Percentiles rank a stretch among this genome's conserved stretches.
Conservation (phyloP, 345 rosid species). For the Xanthoceras sorbifolium region DNA sequence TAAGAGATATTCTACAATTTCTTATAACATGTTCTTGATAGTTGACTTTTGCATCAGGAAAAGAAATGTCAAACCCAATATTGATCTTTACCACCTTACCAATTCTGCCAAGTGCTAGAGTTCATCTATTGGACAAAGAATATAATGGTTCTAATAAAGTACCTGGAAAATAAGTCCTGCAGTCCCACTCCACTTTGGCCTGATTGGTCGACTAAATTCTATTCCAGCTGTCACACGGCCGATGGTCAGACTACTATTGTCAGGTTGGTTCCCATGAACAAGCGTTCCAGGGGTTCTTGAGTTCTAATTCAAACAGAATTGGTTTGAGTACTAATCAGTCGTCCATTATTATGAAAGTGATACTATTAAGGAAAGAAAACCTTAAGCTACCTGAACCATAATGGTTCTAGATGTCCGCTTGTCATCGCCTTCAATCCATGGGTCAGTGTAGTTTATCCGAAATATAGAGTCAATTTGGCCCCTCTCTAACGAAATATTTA, state of each 20-base stretch:
- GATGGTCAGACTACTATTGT: slow-evolving; percentile 66
- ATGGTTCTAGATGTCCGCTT: slow-evolving; percentile 88
- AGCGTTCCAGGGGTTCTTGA: slow-evolving; percentile 94
- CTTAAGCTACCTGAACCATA: slow-evolving; percentile 72
- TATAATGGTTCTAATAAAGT: neutral
- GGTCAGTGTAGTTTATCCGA: slow-evolving; percentile 91
- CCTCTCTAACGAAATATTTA: slow-evolving; percentile 85
- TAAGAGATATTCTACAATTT: neutral
- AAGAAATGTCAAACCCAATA: neutral
- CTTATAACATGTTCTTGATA: neutral
- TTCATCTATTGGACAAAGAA: neutral
- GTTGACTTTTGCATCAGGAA: neutral
- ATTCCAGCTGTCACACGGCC: slow-evolving; percentile 79
- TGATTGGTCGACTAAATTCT: slow-evolving; percentile 86
- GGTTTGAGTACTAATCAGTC: slow-evolving; percentile 23
- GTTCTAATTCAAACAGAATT: slow-evolving; percentile 51
- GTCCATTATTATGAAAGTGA: slow-evolving; percentile 8
- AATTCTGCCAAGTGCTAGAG: neutral
- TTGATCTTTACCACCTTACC: neutral
- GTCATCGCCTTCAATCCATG: slow-evolving; percentile 99
- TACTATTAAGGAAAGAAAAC: neutral
- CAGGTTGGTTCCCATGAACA: slow-evolving; percentile 87
- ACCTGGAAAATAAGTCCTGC: slow-evolving; percentile 91
- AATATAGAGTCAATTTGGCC: slow-evolving; percentile 95
- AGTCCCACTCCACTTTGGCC: slow-evolving; percentile 98